Base-by-base conservation (phyloP, 257 asterid genomes). In the Knoxia roxburghii region DNA sequence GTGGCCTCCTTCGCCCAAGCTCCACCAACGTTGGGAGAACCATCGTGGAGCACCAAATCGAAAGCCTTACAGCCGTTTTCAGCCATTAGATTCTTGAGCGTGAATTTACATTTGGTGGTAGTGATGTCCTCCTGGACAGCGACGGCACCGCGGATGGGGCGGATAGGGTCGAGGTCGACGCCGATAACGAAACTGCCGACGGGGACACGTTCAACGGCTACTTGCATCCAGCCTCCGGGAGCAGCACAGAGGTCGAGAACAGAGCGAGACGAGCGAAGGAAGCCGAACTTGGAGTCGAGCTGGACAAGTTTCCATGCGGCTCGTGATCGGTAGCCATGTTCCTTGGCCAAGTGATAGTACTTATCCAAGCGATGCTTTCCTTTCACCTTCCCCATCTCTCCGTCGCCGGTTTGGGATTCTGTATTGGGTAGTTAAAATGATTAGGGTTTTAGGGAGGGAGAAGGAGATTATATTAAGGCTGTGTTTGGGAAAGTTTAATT, bases 201-300 rank as follows among this genome's bases (percentile, higher is more conserved):
- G 7, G 97, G 97, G 1, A 80, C 95, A 5, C 86, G 81, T 65
- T 87, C 87, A 14, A 87, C 93, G 29, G 86, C 76, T 1, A 90
- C 99, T 68, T 94, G 97, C 95, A 90, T 87, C 97, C 99, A 94
- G 48, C 99, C 97, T 13, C 97, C 97, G 0, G 99, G 97, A 1
- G 96, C 96, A 67, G 97, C 99, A 76, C 97, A 94, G 84, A 94
- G 97, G 75, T 90, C 96, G 73, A 94, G 96, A 35, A 83, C 96
- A 35, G 95, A 79, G 56, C 72, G 87, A 27, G 95, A 70, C 12
- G 97, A 82, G 10, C 85, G 86, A 76, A 94, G 92, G 84, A 90
- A 85, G 35, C 53, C 37, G 78, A 58, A 87, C 65, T 87, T 88
- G 80, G 97, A 67, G 26, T 94, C 90, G 65, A 94, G 89, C 82